A percentile compares a stretch with the other conserved stretches of the same genome.
phyloP scores from a whole-genome alignment of 75 land plant genomes.

The Larix kaempferi region DNA sequence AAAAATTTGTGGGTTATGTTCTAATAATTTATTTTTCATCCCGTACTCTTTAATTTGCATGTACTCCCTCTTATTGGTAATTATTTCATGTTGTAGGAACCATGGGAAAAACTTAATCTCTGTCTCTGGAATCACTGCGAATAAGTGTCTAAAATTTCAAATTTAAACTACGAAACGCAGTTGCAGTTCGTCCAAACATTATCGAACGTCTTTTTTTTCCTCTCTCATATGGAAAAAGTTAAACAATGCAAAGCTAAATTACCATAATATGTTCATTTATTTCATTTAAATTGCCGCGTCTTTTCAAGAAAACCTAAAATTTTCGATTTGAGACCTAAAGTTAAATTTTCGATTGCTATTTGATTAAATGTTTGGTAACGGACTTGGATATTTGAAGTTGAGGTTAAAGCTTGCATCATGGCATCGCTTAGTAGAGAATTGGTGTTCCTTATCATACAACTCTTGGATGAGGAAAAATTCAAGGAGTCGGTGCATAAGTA shows the following conservation, averaged over 20 bases:
- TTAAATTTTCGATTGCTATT: too few relatives aligned
- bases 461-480: conserved; percentile 72
- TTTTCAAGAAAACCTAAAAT: neutral
- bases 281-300: neutral
- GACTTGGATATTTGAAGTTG: neutral
- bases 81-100: too few relatives aligned
- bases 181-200: neutral
- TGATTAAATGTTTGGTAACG: neutral
- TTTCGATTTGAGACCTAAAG: neutral
- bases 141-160: too few relatives aligned
- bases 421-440: conserved; percentile 68
- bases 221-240: too few relatives aligned
- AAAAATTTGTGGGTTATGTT: too few relatives aligned
- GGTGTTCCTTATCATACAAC: conserved; percentile 69
- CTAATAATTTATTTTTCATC: too few relatives aligned
- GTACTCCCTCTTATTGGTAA: too few relatives aligned
- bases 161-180: neutral
- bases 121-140: too few relatives aligned
- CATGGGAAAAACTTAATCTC: too few relatives aligned
- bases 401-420: conserved; percentile 19
- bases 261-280: too few relatives aligned
- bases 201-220: neutral
- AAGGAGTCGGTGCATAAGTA: conserved; percentile 76
- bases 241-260: too few relatives aligned
- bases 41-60: too few relatives aligned